phyloP scores from a whole-genome alignment of 2,329 filamentous ascomycete species.

The Septoria linicola region DNA sequence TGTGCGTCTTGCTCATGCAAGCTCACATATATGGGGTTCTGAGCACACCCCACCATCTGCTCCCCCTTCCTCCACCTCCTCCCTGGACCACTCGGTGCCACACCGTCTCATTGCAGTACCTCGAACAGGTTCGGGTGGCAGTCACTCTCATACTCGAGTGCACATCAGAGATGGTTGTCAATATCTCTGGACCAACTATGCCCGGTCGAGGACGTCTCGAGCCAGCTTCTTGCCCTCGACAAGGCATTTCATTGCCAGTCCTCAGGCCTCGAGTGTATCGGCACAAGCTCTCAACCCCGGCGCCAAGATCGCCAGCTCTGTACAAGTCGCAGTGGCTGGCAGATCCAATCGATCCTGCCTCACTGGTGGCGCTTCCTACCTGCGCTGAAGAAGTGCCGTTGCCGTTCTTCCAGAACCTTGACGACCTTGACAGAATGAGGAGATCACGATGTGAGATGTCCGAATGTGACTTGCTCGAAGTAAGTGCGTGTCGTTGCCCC shows the following conservation, averaged over 20 bases:
- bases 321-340: constrained; percentile 17
- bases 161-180: too few species aligned
- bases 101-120: neutral
- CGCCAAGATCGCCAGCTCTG: constrained; percentile 16
- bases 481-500: constrained; percentile 16
- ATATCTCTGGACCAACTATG: too few species aligned
- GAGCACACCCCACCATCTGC: constrained; percentile 16
- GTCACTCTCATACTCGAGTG: too few species aligned
- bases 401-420: constrained; percentile 4
- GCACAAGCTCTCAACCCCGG: neutral
- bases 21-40: constrained; percentile 15
- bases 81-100: neutral
- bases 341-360: neutral
- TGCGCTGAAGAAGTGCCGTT: neutral
- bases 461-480: constrained; percentile 17
- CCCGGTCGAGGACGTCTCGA: neutral
- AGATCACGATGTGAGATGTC: neutral
- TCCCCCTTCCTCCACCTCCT: constrained; percentile 1
- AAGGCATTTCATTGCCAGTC: neutral
- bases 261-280: neutral
- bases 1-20: constrained; percentile 13
- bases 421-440: neutral
- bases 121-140: neutral
- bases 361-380: neutral
- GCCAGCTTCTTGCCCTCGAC: neutral